Base-by-base conservation (phyloP, 768 basidiomycete species). In the Panaeolus papilionaceus region DNA sequence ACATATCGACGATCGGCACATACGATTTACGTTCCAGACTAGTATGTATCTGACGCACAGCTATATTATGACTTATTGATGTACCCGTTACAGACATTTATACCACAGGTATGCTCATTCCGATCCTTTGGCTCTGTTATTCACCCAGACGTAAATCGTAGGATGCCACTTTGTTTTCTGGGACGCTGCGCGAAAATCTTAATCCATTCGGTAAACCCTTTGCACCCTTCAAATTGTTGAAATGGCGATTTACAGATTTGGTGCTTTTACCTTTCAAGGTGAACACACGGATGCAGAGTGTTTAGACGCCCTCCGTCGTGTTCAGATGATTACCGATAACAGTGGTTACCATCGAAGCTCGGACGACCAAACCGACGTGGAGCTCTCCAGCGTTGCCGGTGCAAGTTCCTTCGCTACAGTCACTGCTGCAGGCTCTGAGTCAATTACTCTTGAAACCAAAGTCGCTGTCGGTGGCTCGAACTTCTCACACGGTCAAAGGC, bases 401-500 rank as follows among this genome's bases (percentile, higher is more conserved):
- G 14, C 42, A 18, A 23, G 47, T 20, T 23, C 47, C 6, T 6
- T 49, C 7, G 4, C 9, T 8, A 49, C 47, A 23, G 47, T 12
- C 7, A 49, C 23, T 20, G 23, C 20, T 49, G 4, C 47, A 20
- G 23, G 9, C 9, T 49, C 47, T 49, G 42, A 4, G 5, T 16
- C 81, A 0, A 80, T 96, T 28, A 83, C 88, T 0, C 83, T 97
- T 3, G 88, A 93, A 20, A 93, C 91, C 0, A 88, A 91, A 68
- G 91, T 97, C 8, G 93, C 93, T 0, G 84, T 92, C 0, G 95
- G 95, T 0, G 95, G 95, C 0, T 84, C 88, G 33, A 97, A 97
- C 79, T 96, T 98, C 78, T 95, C 93, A 1, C 93, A 95, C 66
- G 96, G 96, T 10, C 95, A 98, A 75, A 78, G 95, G 10, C 96